Conservation (phyloP, 169 alveolate genomes). For the Neospora caninum region DNA sequence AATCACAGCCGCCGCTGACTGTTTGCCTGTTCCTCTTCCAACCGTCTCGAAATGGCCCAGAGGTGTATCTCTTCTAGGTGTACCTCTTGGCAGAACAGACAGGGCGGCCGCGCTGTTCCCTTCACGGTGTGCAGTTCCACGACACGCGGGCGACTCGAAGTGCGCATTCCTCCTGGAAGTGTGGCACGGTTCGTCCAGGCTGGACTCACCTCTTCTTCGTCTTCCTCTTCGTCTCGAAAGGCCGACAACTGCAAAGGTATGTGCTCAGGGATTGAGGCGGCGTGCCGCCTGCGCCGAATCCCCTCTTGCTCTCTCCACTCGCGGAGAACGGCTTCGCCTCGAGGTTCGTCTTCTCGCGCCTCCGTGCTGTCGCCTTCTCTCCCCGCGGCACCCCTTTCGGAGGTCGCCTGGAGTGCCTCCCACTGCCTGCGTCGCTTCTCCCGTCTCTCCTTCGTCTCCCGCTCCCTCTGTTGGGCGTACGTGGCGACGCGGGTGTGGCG, state of each 20-base stretch:
- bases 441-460: not conserved
- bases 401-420: not conserved
- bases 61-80: no score
- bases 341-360: not conserved
- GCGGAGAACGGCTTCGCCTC: no score
- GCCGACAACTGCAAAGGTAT: not conserved
- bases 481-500: conserved; percentile 17
- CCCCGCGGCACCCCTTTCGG: not conserved
- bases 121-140: no score
- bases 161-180: not conserved
- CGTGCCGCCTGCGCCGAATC: no score
- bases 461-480: not conserved
- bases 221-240: not conserved
- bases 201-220: not conserved
- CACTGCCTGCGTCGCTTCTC: not conserved
- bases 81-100: no score
- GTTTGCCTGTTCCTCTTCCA: no score
- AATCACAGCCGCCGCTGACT: no score
- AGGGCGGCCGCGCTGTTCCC: no score
- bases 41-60: no score
- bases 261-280: no score
- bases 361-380: not conserved
- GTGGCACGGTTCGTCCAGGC: not conserved
- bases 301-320: no score
- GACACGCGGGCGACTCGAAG: no score